Evolutionary conservation across 306 rosid genomes (phyloP), one percentile per base, ranked within the genome.

Genomic region (Sphenostylis stenocarpa): DNA sequence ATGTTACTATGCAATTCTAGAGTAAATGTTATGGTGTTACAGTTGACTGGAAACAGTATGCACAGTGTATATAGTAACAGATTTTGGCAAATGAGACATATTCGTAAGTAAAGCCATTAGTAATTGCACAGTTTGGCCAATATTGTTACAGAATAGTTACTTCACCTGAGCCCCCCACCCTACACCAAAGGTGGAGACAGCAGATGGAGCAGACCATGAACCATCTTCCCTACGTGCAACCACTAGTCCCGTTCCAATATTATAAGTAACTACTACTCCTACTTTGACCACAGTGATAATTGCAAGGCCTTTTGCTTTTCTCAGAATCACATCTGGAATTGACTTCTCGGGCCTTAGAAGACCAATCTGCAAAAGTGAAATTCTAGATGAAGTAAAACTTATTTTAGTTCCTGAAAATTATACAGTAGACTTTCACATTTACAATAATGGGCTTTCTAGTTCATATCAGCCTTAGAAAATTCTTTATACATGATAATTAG

Each of bases 131-230:
- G 62, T 28, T 28, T 45, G 44, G 34, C 24, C 39, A 41, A 69
- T 41, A 67, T 39, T 33, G 7, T 67, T 16, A 41, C 21, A 76
- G 73, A 80, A 20, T 65, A 61, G 82, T 72, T 26, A 77, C 41
- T 76, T 76, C 76, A 95, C 99, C 97, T 96, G 99, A 73, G 96
- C 90, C 31, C 99, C 99, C 99, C 99, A 96, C 16, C 99, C 99
- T 48, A 79, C 48, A 80, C 99, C 99, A 56, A 88, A 86, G 36
- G 99, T 87, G 29, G 96, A 92, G 75, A 91, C 84, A 70, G 99
- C 96, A 70, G 99, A 96, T 70, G 99, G 97, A 14, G 99, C 91
- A 78, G 99, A 96, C 99, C 99, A 92, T 23, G 98, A 91, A 61
- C 97, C 99, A 86, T 96, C 99, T 75, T 88, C 97, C 70, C 88